These are phyloP conservation scores for Musa beccarii DNA, from an alignment of 176 grass and related monocot genomes.

Conservation along the genomic window DNA sequence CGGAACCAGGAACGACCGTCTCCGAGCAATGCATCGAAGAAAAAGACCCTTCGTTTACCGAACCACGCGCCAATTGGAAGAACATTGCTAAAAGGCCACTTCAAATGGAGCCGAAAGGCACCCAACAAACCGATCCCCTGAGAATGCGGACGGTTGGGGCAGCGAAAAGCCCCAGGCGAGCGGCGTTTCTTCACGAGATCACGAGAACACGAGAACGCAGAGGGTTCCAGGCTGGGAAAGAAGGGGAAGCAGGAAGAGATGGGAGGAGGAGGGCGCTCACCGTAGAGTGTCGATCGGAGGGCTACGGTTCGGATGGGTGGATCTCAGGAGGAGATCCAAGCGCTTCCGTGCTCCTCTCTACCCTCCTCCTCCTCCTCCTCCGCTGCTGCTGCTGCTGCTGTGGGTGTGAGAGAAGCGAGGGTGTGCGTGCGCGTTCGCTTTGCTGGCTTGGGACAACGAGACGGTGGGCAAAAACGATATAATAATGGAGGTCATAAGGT, in stretches of 20 bases:
- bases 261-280: background rate
- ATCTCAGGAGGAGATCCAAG: background rate
- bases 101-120: too few species aligned
- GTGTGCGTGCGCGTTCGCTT: too few species aligned
- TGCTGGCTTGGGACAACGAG: too few species aligned
- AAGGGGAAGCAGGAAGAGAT: background rate
- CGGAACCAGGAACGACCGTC: background rate
- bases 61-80: background rate
- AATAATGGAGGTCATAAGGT: too few species aligned
- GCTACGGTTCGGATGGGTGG: background rate
- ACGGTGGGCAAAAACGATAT: too few species aligned
- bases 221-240: background rate
- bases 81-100: background rate
- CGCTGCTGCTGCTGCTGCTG: background rate
- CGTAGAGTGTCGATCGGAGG: background rate
- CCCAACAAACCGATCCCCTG: background rate
- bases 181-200: constrained; percentile 2
- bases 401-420: background rate
- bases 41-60: too few species aligned
- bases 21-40: background rate
- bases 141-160: background rate
- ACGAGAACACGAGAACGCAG: background rate
- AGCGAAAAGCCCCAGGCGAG: background rate
- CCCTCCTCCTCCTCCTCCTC: background rate
- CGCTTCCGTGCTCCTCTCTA: background rate